Conservation (phyloP, 306 rosid species). For the Cucumis hystrix region DNA sequence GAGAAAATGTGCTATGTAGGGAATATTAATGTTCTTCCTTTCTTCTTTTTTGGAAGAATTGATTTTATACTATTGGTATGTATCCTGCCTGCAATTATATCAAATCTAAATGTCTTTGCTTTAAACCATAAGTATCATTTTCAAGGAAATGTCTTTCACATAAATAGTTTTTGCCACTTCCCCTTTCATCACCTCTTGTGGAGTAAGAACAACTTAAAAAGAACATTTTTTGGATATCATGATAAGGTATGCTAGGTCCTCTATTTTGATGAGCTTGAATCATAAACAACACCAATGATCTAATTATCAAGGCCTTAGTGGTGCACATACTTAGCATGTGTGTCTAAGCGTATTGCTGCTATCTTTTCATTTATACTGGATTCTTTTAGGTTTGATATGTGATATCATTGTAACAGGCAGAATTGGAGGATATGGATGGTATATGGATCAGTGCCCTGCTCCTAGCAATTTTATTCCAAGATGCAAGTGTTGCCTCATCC, state of each 20-base stretch:
- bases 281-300: neutral
- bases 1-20: neutral
- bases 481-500: slow-evolving; percentile 40
- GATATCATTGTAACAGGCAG: slow-evolving; percentile 46
- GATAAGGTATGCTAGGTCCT: neutral
- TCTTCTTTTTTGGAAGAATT: neutral
- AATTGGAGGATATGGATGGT: slow-evolving; percentile 76
- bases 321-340: neutral
- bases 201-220: neutral
- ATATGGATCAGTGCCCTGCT: slow-evolving; percentile 84
- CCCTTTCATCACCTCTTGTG: neutral
- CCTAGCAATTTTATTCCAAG: slow-evolving; percentile 79
- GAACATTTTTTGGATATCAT: neutral
- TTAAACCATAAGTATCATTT: neutral
- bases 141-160: neutral
- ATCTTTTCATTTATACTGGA: neutral
- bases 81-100: neutral
- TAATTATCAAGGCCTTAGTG: neutral
- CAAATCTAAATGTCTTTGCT: neutral
- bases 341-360: neutral
- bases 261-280: neutral
- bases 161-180: neutral
- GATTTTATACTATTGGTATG: neutral
- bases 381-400: slow-evolving; percentile 16
- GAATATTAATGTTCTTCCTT: neutral